A percentile compares a stretch with the other conserved stretches of the same genome.
phyloP scores from a whole-genome alignment of 1,284 basidiomycete species.

The Microbotryum saponariae region DNA sequence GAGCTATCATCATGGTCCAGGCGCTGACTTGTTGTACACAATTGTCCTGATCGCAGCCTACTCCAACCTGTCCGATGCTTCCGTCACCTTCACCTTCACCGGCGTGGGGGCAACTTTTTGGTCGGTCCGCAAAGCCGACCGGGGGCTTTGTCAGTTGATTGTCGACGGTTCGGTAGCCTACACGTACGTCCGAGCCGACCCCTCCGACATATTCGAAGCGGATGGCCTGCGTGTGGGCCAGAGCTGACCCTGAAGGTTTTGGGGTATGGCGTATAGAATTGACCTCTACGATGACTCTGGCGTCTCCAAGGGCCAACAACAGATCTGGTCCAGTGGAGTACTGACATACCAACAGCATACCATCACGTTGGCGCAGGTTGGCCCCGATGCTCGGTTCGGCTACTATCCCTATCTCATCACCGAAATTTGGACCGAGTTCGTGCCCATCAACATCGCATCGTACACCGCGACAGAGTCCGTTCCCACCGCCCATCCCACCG shows the following conservation, averaged over 20 bases:
- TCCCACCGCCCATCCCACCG: background rate
- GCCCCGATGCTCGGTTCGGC: constrained; percentile 25
- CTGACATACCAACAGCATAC: constrained; percentile 24
- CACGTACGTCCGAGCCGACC: constrained; percentile 1
- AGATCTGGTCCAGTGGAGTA: constrained; percentile 20
- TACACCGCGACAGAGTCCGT: constrained; percentile 15
- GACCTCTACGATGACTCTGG: constrained; percentile 28
- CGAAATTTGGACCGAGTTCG: constrained; percentile 23
- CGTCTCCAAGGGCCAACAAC: constrained; percentile 5
- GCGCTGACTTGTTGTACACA: background rate
- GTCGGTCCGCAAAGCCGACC: constrained; percentile 18
- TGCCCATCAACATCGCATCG: constrained; percentile 19
- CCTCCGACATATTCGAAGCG: no score
- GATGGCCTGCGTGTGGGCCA: background rate
- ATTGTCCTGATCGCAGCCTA: constrained; percentile 12
- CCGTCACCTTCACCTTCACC: constrained; percentile 27
- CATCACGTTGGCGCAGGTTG: constrained; percentile 20
- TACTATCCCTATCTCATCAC: constrained; percentile 30
- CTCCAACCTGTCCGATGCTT: constrained; percentile 21
- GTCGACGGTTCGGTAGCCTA: constrained; percentile 14
- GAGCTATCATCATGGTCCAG: background rate
- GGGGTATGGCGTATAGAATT: constrained; percentile 1
- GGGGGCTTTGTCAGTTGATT: constrained; percentile 21
- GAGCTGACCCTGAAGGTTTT: background rate
- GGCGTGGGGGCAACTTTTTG: constrained; percentile 22